Base-by-base conservation (phyloP, 1,284 basidiomycete genomes). In the Moniliella sp. region DNA sequence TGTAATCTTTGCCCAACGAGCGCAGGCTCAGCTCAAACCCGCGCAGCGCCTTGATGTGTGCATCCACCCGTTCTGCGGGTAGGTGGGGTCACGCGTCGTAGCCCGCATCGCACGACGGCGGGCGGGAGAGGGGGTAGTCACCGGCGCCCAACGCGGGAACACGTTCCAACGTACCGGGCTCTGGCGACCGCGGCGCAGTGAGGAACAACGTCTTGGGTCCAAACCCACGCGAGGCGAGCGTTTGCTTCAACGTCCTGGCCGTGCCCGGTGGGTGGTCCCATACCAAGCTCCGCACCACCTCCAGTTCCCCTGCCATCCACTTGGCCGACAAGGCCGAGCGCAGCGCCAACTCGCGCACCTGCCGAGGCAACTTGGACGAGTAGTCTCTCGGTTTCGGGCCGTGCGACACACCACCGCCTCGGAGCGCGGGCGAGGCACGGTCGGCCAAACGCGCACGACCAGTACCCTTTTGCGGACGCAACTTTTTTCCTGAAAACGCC, bases 311-410 rank as follows among this genome's bases (percentile, higher is more conserved):
- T 42, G 82, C 76, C 46, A 70, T 69, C 49, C 86, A 66, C 59
- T 82, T 78, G 21, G 73, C 69, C 40, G 78, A 82, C 30, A 93
- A 63, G 1, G 81, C 81, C 27, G 82, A 75, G 15, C 79, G 72
- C 69, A 93, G 74, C n/a, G 84, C 86, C 68, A 93, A 76, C 51
- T 81, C 69, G 25, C 83, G 71, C 35, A 91, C 78, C 62, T 88
- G 86, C 38, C 82, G 71, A 5, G 80, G 79, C 10, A 94, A 69
- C 41, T 79, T 75, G 28, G 81, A 86, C 45, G 78, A 74, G 61
- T 84, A 86, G 62, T 91, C 79, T 34, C 84, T 72, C 0, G 81
- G 80, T 53, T 79, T 76, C 0, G 83, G 81, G 23, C 82, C 82
- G 48, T 82, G 82, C 2, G 80, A 80, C 17, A 79, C 73, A 48